These are phyloP conservation scores for Hyphopichia burtonii DNA, from an alignment of 1,139 yeast genomes.

Conservation along the genomic window DNA sequence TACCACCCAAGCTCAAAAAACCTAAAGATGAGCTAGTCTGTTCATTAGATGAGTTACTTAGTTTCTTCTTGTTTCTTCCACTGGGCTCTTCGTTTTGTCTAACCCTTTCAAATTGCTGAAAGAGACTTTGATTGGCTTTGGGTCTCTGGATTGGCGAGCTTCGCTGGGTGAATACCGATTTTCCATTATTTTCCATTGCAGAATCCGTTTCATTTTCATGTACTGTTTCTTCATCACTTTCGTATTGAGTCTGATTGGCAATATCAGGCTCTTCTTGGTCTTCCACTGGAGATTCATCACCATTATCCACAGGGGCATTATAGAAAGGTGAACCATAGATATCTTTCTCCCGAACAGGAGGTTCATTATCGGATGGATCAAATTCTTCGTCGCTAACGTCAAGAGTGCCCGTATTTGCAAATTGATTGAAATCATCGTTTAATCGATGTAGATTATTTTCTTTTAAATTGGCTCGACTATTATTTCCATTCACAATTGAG, in stretches of 20 bases:
- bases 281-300: constrained; percentile 3
- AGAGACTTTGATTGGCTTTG: neutral
- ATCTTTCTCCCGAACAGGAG: neutral
- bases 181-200: neutral
- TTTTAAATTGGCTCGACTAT: neutral
- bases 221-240: constrained; percentile 10
- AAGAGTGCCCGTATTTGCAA: constrained; percentile 8
- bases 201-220: constrained; percentile 1
- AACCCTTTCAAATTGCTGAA: constrained; percentile 9
- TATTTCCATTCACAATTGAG: neutral
- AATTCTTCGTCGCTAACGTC: neutral
- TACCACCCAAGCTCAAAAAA: neutral
- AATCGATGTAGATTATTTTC: constrained; percentile 4
- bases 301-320: too few relatives aligned
- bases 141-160: neutral
- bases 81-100: neutral
- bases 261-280: constrained; percentile 3
- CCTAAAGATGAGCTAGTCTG: too few relatives aligned
- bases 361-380: constrained; percentile 4
- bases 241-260: constrained; percentile 10
- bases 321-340: neutral
- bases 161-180: neutral
- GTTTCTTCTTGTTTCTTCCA: too few relatives aligned
- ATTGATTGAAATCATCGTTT: constrained; percentile 10
- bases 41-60: too few relatives aligned